These are phyloP conservation scores for Phalaenopsis aphrodite DNA, from an alignment of 106 monocot genomes.

Conservation along the genomic window DNA sequence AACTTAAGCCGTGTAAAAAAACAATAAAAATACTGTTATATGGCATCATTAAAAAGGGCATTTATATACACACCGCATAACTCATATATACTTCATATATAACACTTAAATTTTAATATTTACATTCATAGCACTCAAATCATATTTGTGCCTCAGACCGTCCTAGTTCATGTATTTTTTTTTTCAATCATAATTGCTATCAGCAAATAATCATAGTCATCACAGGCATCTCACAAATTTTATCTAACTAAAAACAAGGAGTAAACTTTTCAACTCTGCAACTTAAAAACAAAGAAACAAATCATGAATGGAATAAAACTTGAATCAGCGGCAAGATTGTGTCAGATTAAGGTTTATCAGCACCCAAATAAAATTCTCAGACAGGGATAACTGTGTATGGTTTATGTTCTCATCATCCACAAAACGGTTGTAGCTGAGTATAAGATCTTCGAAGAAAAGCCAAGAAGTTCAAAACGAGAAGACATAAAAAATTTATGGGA, in stretches of 20 bases:
- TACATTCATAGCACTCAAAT: too few species aligned
- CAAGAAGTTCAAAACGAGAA: background rate
- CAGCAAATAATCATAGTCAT: constrained; percentile 3
- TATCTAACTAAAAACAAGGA: background rate
- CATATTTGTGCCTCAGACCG: background rate
- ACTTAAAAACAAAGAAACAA: background rate
- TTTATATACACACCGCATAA: too few species aligned
- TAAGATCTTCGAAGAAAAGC: background rate
- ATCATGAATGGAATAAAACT: background rate
- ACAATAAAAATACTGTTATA: too few species aligned
- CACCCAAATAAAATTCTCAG: background rate
- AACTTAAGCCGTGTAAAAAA: too few species aligned
- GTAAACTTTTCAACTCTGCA: background rate
- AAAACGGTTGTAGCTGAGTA: background rate
- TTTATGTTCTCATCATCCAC: constrained; percentile 5
- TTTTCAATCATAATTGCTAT: background rate
- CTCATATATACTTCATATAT: too few species aligned
- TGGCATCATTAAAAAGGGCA: too few species aligned
- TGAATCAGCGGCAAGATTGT: background rate
- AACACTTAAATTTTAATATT: too few species aligned
- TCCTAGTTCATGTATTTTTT: constrained; percentile 5
- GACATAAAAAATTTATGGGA: background rate
- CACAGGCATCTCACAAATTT: background rate
- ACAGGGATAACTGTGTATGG: constrained; percentile 11
- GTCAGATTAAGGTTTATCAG: constrained; percentile 7